Percentiles rank a stretch among this genome's conserved stretches.
Evolutionary conservation across 352 stramenopile species (phyloP).

Genomic region (Phytophthora litchii): DNA sequence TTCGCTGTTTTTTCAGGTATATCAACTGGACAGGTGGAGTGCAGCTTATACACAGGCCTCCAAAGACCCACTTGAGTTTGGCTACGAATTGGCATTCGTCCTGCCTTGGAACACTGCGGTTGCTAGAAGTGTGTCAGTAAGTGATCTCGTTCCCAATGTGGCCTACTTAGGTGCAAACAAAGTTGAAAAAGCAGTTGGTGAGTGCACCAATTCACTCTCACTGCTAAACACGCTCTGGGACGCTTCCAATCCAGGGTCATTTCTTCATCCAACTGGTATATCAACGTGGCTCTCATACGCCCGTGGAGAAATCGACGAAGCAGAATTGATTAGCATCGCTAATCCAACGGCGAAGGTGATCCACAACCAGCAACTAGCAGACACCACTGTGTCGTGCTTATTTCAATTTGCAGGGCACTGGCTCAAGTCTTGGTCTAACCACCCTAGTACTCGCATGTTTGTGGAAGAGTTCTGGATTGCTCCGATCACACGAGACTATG

Average conservation of each 20-base stretch:
- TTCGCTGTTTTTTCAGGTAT: constrained; percentile 55
- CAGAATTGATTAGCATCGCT: constrained; percentile 9
- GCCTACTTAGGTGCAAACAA: constrained; percentile 7
- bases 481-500: constrained; percentile 20
- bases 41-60: constrained; percentile 9
- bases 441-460: constrained; percentile 51
- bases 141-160: constrained; percentile 47
- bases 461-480: constrained; percentile 59
- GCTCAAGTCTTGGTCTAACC: constrained; percentile 57
- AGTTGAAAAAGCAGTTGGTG: constrained; percentile 13
- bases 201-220: constrained; percentile 40
- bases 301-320: constrained; percentile 21
- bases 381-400: constrained; percentile 36
- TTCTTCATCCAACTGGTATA: constrained; percentile 39
- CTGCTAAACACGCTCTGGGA: constrained; percentile 53
- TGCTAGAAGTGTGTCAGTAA: constrained; percentile 25
- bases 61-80: constrained; percentile 47
- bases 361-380: constrained; percentile 17
- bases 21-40: constrained; percentile 50
- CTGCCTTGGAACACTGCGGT: constrained; percentile 37
- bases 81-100: constrained; percentile 49
- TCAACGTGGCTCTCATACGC: constrained; percentile 37
- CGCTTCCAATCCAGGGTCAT: constrained; percentile 36
- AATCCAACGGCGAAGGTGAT: constrained; percentile 25
- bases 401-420: constrained; percentile 53